Evolutionary conservation across 495 filamentous ascomycete genomes (phyloP), one percentile per base, ranked within the genome.

Genomic region (Talaromyces proteolyticus): DNA sequence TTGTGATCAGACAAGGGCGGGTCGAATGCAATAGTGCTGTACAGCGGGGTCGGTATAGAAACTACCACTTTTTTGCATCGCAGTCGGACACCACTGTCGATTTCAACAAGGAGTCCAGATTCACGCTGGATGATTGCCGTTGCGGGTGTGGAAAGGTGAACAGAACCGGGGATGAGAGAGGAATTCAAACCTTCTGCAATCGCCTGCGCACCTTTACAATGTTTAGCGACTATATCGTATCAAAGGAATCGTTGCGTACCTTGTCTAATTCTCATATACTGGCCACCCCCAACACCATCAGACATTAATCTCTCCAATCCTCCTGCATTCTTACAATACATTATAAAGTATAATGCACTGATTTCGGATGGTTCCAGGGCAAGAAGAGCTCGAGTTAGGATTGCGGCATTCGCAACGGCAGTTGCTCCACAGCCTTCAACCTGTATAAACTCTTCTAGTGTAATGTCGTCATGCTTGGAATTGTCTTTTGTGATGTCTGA

Each of bases 301-400:
- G 73, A 74, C 0, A 63, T 51, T 53, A 64, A 59, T 45, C n/a
- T 4, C 5, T 40, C n/a, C 5, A 40, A 18, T n/a, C 38, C 38
- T 7, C 12, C 17, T 6, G 6, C 38, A 5, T 4, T 6, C 17
- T 5, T 4, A 34, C 14, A 46, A 16, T 22, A 20, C 23, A 52
- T 72, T 62, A 18, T 63, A 55, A 16, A 68, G 34, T 4, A 79
- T 1, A 73, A 51, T 7, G 70, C 70, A 43, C 63, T 70, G 18
- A 79, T 47, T 4, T 79, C 69, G 0, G 23, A 26, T 3, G 70
- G 57, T 16, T 74, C 67, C 12, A 65, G 51, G 12, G 75, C 74
- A 1, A 76, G 61, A 61, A 78, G 72, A 1, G 62, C 72, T 6
- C 63, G 62, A 0, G 64, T 59, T 56, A 73, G 72, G 21, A 73